These are phyloP conservation scores for Clitoria ternatea DNA, from an alignment of 306 rosid genomes.

Conservation along the genomic window DNA sequence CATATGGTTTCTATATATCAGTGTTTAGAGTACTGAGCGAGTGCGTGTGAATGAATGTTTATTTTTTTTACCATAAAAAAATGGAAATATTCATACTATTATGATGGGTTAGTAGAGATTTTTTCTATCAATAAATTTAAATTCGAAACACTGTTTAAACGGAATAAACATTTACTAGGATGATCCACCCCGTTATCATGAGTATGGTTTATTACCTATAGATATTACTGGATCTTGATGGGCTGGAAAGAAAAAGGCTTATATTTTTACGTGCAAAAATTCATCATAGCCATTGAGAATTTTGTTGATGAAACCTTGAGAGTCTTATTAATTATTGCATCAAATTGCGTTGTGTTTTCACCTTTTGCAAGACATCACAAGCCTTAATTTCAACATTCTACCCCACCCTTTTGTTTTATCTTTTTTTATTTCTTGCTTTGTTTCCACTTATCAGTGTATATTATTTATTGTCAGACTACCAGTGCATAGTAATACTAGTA, in stretches of 20 bases:
- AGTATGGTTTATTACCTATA: too few species aligned
- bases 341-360: conserved; percentile 15
- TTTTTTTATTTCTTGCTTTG: neutral
- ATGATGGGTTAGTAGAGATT: too few species aligned
- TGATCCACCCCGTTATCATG: too few species aligned
- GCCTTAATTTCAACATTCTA: neutral
- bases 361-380: conserved; percentile 17
- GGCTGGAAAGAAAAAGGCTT: conserved; percentile 20
- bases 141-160: too few species aligned
- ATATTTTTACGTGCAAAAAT: conserved; percentile 30
- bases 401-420: neutral
- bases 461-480: neutral
- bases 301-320: conserved; percentile 9
- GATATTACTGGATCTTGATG: conserved; percentile 29
- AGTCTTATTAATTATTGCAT: neutral
- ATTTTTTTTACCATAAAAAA: too few species aligned
- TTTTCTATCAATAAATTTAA: too few species aligned
- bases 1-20: conserved; percentile 27
- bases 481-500: too few species aligned
- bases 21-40: conserved; percentile 22
- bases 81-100: too few species aligned
- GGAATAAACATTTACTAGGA: too few species aligned
- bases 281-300: conserved; percentile 34
- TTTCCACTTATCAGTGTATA: conserved; percentile 1
- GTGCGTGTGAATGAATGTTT: too few species aligned